Base-by-base conservation (phyloP, 768 basidiomycete genomes). In the Kwoniella sp. region DNA sequence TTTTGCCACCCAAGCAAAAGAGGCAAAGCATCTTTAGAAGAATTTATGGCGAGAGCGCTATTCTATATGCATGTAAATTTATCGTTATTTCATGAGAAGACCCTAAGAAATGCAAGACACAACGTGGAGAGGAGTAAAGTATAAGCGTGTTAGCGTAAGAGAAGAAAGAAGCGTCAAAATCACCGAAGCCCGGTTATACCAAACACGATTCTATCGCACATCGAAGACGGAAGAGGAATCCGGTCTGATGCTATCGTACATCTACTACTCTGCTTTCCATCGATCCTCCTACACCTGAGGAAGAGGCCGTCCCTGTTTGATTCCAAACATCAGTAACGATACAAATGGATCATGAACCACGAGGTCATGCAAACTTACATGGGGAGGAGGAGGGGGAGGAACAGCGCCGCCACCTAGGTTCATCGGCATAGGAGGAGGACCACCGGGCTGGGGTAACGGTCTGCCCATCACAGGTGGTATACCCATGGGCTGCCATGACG, bases 401-500 rank as follows among this genome's bases (percentile, higher is more conserved):
- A 69, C 69, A 67, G 69, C 66, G 2, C 61, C 64, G 28, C 55
- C 61, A 41, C 45, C 51, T 45, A 62, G 34, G 13, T 60, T 70
- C 58, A 71, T 60, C 13, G 66, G 58, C 54, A 69, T 66, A 17
- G 71, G 69, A 50, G 64, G 64, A 26, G 64, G 70, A 57, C 56
- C 60, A 38, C 62, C 65, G 38, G 71, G 71, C 26, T 75, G 56
- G 57, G 76, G 65, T 55, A 77, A 53, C 9, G 74, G 55, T 73
- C 72, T 58, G 34, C 59, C 66, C 55, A 55, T 55, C 7, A 58
- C 50, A 8, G 61, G 57, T 15, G 74, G 72, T 25, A 57, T 62
- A 23, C 71, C 71, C 54, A 70, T 64, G 11, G 74, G 74, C 20
- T 64, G 51, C 62, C 67, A 75, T 9, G 66, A 58, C 7, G 74